A percentile compares a stretch with the other conserved stretches of the same genome.
phyloP scores from a whole-genome alignment of 2,329 filamentous ascomycete species.

The Tolypocladium inflatum region DNA sequence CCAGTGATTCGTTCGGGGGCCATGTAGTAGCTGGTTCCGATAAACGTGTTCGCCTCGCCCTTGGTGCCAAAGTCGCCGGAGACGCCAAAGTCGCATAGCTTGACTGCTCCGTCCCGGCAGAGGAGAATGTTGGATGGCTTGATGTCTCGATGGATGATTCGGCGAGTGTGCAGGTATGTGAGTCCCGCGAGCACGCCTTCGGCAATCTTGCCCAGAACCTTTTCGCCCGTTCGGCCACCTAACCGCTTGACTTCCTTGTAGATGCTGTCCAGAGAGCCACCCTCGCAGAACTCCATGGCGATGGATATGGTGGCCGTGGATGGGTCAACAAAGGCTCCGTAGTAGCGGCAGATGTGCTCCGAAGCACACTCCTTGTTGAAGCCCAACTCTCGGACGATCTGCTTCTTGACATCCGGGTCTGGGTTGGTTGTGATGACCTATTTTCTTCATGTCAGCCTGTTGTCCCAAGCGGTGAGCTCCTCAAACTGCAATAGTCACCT shows the following conservation, averaged over 20 bases:
- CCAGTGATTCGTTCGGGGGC: constrained; percentile 96
- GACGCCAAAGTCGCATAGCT: constrained; percentile 97
- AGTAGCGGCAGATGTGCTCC: constrained; percentile 94
- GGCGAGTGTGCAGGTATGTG: constrained; percentile 88
- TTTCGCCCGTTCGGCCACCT: constrained; percentile 89
- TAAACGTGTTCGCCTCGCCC: constrained; percentile 97
- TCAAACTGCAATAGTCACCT: constrained; percentile 46
- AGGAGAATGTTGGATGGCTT: constrained; percentile 96
- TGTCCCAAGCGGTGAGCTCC: constrained; percentile 8
- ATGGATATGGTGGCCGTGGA: constrained; percentile 96
- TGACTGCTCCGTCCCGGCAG: constrained; percentile 86
- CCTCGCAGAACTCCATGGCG: constrained; percentile 98
- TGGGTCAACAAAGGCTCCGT: constrained; percentile 92
- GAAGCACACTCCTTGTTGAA: constrained; percentile 98
- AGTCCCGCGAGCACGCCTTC: constrained; percentile 90
- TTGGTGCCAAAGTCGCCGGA: constrained; percentile 98
- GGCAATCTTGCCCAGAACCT: constrained; percentile 92
- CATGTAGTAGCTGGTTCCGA: constrained; percentile 99
- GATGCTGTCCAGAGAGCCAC: constrained; percentile 89
- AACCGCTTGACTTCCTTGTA: constrained; percentile 96
- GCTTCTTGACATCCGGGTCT: constrained; percentile 95
- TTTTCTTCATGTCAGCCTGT: constrained; percentile 1
- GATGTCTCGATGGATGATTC: constrained; percentile 98
- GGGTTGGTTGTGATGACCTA: constrained; percentile 97
- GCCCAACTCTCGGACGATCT: constrained; percentile 89